These are phyloP conservation scores for Loxodes magnus DNA, from an alignment of 73 alveolate genomes.

Conservation along the genomic window DNA sequence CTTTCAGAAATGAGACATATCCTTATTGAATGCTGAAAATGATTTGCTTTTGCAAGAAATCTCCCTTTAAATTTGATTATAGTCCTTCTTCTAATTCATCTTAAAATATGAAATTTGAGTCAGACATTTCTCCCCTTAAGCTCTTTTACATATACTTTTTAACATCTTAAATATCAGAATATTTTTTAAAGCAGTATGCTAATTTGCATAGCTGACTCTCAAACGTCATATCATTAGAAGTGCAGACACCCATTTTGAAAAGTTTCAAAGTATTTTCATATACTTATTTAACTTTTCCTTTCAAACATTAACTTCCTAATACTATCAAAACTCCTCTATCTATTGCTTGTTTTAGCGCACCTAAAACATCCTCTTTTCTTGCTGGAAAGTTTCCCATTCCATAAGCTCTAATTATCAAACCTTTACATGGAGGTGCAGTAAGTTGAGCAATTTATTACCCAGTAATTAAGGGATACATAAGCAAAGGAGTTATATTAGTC, in stretches of 20 bases:
- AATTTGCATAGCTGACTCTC: conserved; percentile 57
- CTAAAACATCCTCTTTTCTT: conserved; percentile 26
- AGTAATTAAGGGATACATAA: conserved; percentile 51
- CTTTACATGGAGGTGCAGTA: conserved; percentile 19
- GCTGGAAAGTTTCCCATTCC: conserved; percentile 83
- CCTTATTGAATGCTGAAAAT: neutral
- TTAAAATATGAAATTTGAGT: no score
- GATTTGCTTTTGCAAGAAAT: conserved; percentile 8
- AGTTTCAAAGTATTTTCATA: conserved; percentile 55
- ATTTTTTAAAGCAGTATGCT: conserved; percentile 45
- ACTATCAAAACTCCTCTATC: conserved; percentile 51
- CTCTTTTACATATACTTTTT: conserved; percentile 18
- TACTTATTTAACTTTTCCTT: conserved; percentile 42
- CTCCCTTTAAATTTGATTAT: conserved; percentile 7
- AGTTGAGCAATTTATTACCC: conserved; percentile 17
- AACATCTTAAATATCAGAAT: conserved; percentile 25
- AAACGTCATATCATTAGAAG: conserved; percentile 72
- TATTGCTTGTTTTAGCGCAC: conserved; percentile 33
- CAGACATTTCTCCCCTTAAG: conserved; percentile 69
- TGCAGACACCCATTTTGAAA: conserved; percentile 35
- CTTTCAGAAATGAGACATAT: no score
- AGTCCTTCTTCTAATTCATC: conserved; percentile 8
- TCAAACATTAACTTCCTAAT: conserved; percentile 52
- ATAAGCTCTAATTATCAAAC: conserved; percentile 55
- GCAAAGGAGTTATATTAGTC: conserved; percentile 35